Base-by-base conservation (phyloP, 2,329 filamentous ascomycete genomes). In the Aspergillus thermomutatus region DNA sequence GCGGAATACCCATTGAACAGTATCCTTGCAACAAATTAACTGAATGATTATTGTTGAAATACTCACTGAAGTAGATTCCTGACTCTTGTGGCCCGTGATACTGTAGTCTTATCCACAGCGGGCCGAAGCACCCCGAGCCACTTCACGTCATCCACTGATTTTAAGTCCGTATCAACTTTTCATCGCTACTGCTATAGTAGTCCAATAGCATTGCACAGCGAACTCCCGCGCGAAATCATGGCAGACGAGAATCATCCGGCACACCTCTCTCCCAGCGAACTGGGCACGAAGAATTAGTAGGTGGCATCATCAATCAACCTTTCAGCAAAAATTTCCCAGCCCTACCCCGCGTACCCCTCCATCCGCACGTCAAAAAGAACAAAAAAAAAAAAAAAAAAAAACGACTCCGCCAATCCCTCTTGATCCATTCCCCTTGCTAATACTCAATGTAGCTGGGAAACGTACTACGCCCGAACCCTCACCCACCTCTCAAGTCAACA, bases 211-310 rank as follows among this genome's bases (percentile, higher is more conserved):
- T 23, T 28, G 43, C 41, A 31, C 28, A 55, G 19, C 9, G 28
- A 17, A 11, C 11, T 31, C 27, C 11, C 19, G 49, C 52, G 40
- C 53, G 48, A 55, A 48, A 57, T 40, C 50, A 67, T 68, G 63
- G 57, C 64, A 41, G 64, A 67, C 34, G 62, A 69, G 4, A 62
- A 50, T 19, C 81, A 79, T 58, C 87, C 87, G n/a, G 75, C 76
- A 1, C 84, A 89, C 66, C 86, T 96, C 26, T 83, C 89, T 63
- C 90, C 92, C 19, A 96, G 83, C 80, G 71, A 84, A 72, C 84
- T 97, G 28, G 93, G 93, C 51, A 96, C 91, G 28, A 96, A 91
- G 76, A 87, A 93, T 80, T 95, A 96, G 91, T 95, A 79, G 66
- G 85, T 81, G 2, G 23, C 26, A 19, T 47, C 43, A 43, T n/a